Percentiles rank a stretch among this genome's conserved stretches.
Evolutionary conservation across 345 rosid species (phyloP).

Genomic region (Syzygium jambos): DNA sequence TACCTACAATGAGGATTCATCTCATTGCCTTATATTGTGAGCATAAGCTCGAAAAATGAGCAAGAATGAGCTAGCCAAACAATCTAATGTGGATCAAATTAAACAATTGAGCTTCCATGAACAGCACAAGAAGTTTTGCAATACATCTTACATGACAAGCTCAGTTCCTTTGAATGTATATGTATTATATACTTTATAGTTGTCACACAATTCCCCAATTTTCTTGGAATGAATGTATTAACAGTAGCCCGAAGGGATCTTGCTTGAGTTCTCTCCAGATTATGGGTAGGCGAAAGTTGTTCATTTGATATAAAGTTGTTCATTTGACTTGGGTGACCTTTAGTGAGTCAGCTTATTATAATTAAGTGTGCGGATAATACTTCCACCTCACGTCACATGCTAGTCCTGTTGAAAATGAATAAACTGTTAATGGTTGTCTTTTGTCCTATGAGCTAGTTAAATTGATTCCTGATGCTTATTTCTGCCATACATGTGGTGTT

Average conservation of each 20-base stretch:
- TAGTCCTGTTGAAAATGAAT: background rate
- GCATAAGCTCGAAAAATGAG: background rate
- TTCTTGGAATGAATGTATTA: background rate
- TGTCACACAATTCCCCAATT: background rate
- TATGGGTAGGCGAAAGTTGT: background rate
- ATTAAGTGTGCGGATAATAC: background rate
- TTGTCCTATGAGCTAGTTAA: background rate
- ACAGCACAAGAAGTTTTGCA: background rate
- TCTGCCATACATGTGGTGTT: background rate
- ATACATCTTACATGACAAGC: background rate
- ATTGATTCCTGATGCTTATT: background rate
- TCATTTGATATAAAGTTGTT: background rate
- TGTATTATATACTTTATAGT: background rate
- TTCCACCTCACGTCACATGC: background rate
- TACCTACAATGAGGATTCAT: background rate
- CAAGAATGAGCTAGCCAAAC: background rate
- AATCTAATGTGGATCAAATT: background rate
- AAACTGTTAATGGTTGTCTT: background rate
- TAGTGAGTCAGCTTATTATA: background rate
- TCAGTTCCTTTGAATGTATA: background rate
- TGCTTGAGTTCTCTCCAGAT: background rate
- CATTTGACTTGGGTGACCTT: background rate
- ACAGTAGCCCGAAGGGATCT: background rate
- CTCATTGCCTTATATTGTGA: background rate
- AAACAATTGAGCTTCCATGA: background rate